Conservation (phyloP, 352 stramenopile genomes). For the Phytopythium chamaehyphon region DNA sequence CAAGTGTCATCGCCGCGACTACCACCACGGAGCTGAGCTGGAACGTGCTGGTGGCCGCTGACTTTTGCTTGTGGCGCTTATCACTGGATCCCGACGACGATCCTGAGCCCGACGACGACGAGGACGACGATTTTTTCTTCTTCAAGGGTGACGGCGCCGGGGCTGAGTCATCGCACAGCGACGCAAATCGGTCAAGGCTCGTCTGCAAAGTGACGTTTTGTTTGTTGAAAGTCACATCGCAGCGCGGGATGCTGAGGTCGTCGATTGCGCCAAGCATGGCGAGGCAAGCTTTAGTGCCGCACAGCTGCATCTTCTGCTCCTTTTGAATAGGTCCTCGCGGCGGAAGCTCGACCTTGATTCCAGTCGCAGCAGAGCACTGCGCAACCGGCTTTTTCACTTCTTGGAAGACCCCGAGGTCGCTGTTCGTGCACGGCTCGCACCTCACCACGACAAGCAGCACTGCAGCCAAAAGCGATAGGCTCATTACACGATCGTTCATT, state of each 20-base stretch:
- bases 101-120: constrained; percentile 12
- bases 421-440: constrained; percentile 24
- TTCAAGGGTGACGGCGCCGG: constrained; percentile 34
- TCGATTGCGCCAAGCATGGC: constrained; percentile 50
- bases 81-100: constrained; percentile 5
- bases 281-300: constrained; percentile 37
- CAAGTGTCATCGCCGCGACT: constrained; percentile 3
- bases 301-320: constrained; percentile 28
- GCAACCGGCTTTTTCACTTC: constrained; percentile 29
- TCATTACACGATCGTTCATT: constrained; percentile 2
- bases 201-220: constrained; percentile 51
- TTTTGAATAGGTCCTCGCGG: constrained; percentile 22
- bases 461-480: constrained; percentile 4
- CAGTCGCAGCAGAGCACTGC: constrained; percentile 32
- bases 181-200: constrained; percentile 41
- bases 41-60: constrained; percentile 8
- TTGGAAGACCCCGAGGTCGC: constrained; percentile 45
- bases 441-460: constrained; percentile 8
- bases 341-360: constrained; percentile 37
- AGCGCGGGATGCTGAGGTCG: constrained; percentile 51
- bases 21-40: constrained; percentile 12
- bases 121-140: constrained; percentile 30
- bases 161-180: constrained; percentile 32
- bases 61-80: constrained; percentile 10
- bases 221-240: constrained; percentile 37